phyloP scores from a whole-genome alignment of 169 alveolate genomes.

The Theileria orientalis region DNA sequence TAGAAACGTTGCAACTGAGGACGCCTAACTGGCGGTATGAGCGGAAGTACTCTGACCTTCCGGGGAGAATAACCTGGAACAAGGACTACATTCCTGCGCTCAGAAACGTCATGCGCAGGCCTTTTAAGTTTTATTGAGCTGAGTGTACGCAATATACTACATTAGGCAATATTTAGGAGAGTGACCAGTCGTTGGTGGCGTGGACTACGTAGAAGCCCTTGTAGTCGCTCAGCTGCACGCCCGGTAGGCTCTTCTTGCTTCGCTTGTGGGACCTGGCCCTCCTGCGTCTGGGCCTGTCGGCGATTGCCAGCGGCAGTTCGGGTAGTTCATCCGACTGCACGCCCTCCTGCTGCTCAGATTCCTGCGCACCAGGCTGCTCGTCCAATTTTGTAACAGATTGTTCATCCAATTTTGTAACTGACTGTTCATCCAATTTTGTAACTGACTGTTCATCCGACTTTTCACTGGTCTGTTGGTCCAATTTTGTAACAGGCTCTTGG shows the following conservation, averaged over 20 bases:
- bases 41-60: conserved; percentile 75
- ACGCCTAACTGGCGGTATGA: conserved; percentile 74
- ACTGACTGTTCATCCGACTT: background rate
- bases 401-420: background rate
- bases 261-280: conserved; percentile 8
- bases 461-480: too few species aligned
- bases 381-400: background rate
- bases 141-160: background rate
- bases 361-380: background rate
- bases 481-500: too few species aligned
- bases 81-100: conserved; percentile 75
- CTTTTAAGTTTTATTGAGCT: conserved; percentile 58
- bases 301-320: background rate
- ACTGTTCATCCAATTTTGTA: background rate
- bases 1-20: conserved; percentile 74
- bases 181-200: conserved; percentile 47
- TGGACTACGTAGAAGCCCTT: conserved; percentile 52
- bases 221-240: conserved; percentile 21
- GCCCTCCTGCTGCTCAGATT: background rate
- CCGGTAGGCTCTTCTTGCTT: conserved; percentile 11
- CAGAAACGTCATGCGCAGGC: conserved; percentile 56
- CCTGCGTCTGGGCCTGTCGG: conserved; percentile 4
- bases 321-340: background rate
- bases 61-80: conserved; percentile 79
- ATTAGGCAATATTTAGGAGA: background rate